These are phyloP conservation scores for Sarcocystis neurona DNA, from an alignment of 169 alveolate genomes.

Conservation along the genomic window DNA sequence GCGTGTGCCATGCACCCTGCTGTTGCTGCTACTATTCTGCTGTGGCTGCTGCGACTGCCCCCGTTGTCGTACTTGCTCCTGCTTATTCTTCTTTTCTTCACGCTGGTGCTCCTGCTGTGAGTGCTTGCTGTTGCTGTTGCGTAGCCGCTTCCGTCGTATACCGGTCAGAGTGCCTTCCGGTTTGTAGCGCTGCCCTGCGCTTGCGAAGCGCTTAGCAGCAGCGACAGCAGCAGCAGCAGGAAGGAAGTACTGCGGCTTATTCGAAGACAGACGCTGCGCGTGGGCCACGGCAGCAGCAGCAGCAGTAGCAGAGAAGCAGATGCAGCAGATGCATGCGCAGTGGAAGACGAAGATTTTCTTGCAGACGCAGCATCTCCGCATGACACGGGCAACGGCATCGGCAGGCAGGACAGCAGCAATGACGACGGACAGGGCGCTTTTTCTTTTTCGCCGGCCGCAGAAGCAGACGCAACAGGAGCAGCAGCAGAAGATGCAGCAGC, in stretches of 20 bases:
- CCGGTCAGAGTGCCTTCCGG: not conserved
- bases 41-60: too few species aligned
- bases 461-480: too few species aligned
- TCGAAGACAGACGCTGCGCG: constrained; percentile 12
- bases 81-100: too few species aligned
- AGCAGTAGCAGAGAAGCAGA: not conserved
- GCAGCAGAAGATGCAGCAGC: too few species aligned
- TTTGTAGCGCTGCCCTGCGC: not conserved
- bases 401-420: not conserved
- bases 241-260: not conserved
- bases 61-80: too few species aligned
- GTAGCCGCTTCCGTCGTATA: not conserved
- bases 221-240: too few species aligned
- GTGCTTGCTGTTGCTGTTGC: not conserved
- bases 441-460: too few species aligned
- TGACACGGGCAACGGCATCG: not conserved
- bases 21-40: too few species aligned
- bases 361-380: not conserved
- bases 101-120: too few species aligned
- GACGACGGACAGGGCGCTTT: not conserved
- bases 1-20: too few species aligned
- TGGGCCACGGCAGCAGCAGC: not conserved
- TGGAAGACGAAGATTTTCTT: too few species aligned
- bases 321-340: too few species aligned
- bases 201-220: not conserved